phyloP scores from a whole-genome alignment of 2,329 filamentous ascomycete species.

The Penicillium sumatraense region DNA sequence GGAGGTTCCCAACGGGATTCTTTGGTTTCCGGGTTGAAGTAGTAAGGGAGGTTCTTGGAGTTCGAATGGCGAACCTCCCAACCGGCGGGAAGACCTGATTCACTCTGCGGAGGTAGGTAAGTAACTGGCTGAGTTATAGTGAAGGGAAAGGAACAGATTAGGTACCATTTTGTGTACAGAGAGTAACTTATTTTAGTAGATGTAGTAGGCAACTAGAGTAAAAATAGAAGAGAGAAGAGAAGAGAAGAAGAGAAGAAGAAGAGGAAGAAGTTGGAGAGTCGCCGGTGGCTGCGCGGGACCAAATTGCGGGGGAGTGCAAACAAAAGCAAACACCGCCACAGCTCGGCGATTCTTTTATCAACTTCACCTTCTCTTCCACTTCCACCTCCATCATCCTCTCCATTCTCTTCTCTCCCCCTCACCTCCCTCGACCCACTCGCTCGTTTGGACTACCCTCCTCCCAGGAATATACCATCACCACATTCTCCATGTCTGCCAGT shows the following conservation, averaged over 20 bases:
- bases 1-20: slow-evolving; percentile 96
- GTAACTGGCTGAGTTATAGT: background rate
- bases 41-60: slow-evolving; percentile 98
- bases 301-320: slow-evolving; percentile 40
- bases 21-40: slow-evolving; percentile 87
- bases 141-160: background rate
- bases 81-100: slow-evolving; percentile 78
- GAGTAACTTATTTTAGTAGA: too few species aligned
- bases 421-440: background rate
- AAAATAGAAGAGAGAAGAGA: background rate
- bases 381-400: background rate
- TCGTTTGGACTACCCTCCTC: background rate
- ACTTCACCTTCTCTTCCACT: background rate
- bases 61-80: slow-evolving; percentile 99
- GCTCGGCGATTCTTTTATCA: too few species aligned
- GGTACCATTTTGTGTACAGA: background rate
- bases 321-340: slow-evolving; percentile 11
- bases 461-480: background rate
- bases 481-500: slow-evolving; percentile 44
- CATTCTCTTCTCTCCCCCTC: background rate
- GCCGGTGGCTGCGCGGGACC: background rate
- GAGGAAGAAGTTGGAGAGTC: too few species aligned
- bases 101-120: slow-evolving; percentile 54
- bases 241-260: background rate
- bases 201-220: too few species aligned